Evolutionary conservation across 257 asterid species (phyloP), one percentile per base, ranked within the genome.

Genomic region (Gentiana dahurica): DNA sequence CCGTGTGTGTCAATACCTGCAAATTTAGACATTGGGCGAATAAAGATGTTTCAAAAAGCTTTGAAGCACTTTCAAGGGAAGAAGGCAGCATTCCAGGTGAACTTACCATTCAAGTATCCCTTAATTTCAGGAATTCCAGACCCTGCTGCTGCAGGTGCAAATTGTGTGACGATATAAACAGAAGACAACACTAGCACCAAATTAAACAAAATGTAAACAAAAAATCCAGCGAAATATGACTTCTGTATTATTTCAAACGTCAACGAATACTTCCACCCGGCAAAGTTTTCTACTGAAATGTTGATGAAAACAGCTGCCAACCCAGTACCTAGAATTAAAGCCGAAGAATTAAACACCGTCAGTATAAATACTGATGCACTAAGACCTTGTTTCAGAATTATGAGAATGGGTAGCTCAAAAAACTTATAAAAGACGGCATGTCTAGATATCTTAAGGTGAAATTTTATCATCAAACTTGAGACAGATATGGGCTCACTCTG

Each of bases 101-200:
- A 48, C 51, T 43, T 71, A 85, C 99, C 99, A 69, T 92, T 92
- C 63, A 92, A 72, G 75, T 92, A 92, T 59, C 97, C 99, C 92
- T 92, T 92, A 63, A 92, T 88, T 81, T 92, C 99, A 61, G 99
- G 99, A 65, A 92, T 92, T 68, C 99, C 99, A 35, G 97, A 92
- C 63, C 99, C 99, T 6, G 99, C 89, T 33, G 99, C 99, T 63
- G 86, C 99, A 74, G 99, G 99, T 60, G 99, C 92, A 67, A 85
- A 92, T 11, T 73, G 72, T 15, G 99, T 92, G 57, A 92, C 54
- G 55, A 92, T 92, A 75, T 68, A 88, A 54, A 80, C 99, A 59
- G 95, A 92, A 67, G 99, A 92, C 62, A 85, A 69, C 57, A 88
- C 99, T 58, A 92, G 70, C 53, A 81, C 95, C 91, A 92, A 72